phyloP scores from a whole-genome alignment of 257 asterid species.

The Apocynum venetum region DNA sequence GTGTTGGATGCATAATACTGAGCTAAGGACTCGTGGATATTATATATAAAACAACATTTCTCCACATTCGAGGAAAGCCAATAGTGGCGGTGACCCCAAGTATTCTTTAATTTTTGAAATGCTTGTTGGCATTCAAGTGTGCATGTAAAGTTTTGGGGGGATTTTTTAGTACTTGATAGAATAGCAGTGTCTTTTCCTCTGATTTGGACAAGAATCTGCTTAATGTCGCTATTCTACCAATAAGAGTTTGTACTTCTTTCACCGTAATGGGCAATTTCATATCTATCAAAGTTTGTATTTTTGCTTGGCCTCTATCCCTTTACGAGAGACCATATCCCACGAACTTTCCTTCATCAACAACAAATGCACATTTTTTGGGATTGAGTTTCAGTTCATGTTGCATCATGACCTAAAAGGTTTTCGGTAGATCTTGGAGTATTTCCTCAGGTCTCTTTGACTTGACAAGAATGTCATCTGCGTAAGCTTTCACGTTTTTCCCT shows the following conservation, averaged over 20 bases:
- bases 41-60: neutral
- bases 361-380: too few species aligned
- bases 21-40: neutral
- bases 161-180: neutral
- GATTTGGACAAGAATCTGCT: neutral
- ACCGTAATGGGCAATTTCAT: neutral
- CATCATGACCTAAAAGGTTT: too few species aligned
- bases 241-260: neutral
- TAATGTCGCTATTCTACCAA: neutral
- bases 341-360: too few species aligned
- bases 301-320: neutral
- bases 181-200: neutral
- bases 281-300: neutral
- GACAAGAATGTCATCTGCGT: too few species aligned
- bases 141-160: neutral
- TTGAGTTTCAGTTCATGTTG: too few species aligned
- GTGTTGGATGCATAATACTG: neutral
- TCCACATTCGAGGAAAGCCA: neutral
- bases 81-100: neutral
- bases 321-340: too few species aligned
- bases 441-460: too few species aligned
- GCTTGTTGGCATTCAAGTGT: neutral
- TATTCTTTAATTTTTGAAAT: neutral
- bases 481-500: too few species aligned
- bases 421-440: too few species aligned